Evolutionary conservation across 129 eudicot species (phyloP), one percentile per base, ranked within the genome.

Genomic region (Ambrosia artemisiifolia): DNA sequence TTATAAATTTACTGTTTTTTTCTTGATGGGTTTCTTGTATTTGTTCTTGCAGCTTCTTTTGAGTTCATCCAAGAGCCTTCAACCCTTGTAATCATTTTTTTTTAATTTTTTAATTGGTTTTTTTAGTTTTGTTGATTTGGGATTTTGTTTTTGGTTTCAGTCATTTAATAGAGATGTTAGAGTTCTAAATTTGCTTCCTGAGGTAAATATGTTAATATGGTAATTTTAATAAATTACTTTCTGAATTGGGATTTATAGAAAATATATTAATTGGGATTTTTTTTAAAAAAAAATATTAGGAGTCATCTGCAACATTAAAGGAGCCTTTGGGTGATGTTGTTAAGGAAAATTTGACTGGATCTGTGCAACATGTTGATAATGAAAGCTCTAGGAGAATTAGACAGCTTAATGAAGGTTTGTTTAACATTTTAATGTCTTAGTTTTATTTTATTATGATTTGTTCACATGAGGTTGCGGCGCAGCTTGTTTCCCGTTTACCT

Each of bases 371-470:
- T 62, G 76, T 84, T 43, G 85, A 76, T 63, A 72, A 19, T 60
- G 65, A 60, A 60, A 60, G 65, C 65, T 60, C 87, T 30, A 85
- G 80, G 50, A 83, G 64, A 62, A 87, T 84, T 11, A 87, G 96
- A 76, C 91, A 85, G 54, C 90, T 87, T 14, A 76, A 83, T 65
- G 91, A 89, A 83, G 96, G 95, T 92, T 69, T 44, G 6, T 62
- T 14, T 50, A 11, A 33, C 16, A 8, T 34, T 36, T 7, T 40
- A 40, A 40, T 40, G 6, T 40, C 11, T 40, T 40, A 40, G 9
- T 40, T 40, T 7, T 40, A 40, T 6, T 1, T 7, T 7, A 7
- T 60, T 33, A 30, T 60, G 65, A 32, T 14, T 60, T 11, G n/a
- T 60, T 13, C 32, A 13, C 28, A 24, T 24, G 28, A 0, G 28